Evolutionary conservation across 371 early-diverging fungal genomes (phyloP).

Genomic region (Capillidium rhysosporum): DNA sequence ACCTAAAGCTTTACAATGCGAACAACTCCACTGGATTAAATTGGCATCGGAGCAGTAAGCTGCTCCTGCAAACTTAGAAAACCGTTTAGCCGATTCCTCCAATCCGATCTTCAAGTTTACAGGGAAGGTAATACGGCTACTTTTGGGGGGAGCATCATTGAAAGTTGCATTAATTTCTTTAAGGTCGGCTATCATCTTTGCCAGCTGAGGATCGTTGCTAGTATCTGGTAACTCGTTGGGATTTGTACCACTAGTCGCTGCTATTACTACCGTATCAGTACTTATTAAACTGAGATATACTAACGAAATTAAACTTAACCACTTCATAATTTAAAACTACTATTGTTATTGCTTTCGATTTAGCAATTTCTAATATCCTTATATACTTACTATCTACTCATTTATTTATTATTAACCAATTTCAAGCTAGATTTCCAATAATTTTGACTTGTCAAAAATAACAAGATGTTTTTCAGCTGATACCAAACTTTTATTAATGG

Average conservation of each 20-base stretch:
- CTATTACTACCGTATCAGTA: too few relatives aligned
- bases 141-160: background rate
- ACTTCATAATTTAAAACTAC: too few relatives aligned
- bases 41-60: constrained; percentile 4
- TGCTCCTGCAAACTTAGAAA: background rate
- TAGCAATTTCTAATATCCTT: too few relatives aligned
- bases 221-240: background rate
- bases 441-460: too few relatives aligned
- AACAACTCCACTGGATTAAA: background rate
- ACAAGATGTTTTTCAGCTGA: too few relatives aligned
- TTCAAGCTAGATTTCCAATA: too few relatives aligned
- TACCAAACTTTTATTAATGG: too few relatives aligned
- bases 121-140: background rate
- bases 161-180: background rate
- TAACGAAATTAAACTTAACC: too few relatives aligned
- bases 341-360: too few relatives aligned
- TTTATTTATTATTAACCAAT: too few relatives aligned
- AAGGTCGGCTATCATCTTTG: background rate
- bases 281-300: too few relatives aligned
- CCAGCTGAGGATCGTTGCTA: background rate
- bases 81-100: background rate
- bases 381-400: too few relatives aligned
- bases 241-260: background rate
- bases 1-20: background rate
- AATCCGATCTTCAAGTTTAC: background rate